Conservation (phyloP, 176 grass and related monocot species). For the Zizania latifolia region DNA sequence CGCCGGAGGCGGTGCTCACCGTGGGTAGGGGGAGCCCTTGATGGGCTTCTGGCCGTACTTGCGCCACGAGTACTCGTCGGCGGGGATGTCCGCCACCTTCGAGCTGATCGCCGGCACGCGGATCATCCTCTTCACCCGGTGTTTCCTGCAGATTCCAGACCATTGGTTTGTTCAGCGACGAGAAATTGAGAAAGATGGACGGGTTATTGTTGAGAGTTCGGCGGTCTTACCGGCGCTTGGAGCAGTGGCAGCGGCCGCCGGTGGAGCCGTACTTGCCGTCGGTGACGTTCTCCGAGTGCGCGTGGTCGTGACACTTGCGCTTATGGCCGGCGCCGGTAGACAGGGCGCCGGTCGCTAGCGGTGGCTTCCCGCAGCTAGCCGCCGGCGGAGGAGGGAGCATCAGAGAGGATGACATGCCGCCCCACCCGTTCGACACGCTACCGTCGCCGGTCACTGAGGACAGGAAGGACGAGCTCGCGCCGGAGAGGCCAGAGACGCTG, state of each 20-base stretch:
- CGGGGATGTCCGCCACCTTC: slow-evolving; percentile 69
- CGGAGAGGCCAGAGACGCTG: slow-evolving; percentile 49
- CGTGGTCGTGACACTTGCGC: slow-evolving; percentile 63
- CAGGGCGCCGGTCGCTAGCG: slow-evolving; percentile 15
- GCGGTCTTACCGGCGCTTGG: slow-evolving; percentile 56
- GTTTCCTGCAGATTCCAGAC: slow-evolving; percentile 29
- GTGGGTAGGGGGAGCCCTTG: slow-evolving; percentile 68
- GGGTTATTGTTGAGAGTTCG: neutral
- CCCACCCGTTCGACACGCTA: slow-evolving; percentile 68
- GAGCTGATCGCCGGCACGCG: slow-evolving; percentile 81
- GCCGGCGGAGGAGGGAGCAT: slow-evolving; percentile 21
- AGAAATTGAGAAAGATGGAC: neutral
- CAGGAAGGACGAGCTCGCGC: slow-evolving; percentile 67
- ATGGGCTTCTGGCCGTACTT: slow-evolving; percentile 86
- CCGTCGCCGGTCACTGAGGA: slow-evolving; percentile 73
- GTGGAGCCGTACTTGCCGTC: slow-evolving; percentile 38
- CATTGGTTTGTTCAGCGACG: neutral
- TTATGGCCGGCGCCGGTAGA: slow-evolving; percentile 24
- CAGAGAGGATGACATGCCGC: neutral
- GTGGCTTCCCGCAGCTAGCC: slow-evolving; percentile 31
- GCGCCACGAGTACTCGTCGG: slow-evolving; percentile 71
- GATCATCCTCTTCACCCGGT: slow-evolving; percentile 45
- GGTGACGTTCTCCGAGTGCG: slow-evolving; percentile 70
- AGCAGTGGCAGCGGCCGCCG: slow-evolving; percentile 78
- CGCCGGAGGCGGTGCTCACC: slow-evolving; percentile 32